Conservation (phyloP, 139 green algal genomes). For the Eudorina sp. region DNA sequence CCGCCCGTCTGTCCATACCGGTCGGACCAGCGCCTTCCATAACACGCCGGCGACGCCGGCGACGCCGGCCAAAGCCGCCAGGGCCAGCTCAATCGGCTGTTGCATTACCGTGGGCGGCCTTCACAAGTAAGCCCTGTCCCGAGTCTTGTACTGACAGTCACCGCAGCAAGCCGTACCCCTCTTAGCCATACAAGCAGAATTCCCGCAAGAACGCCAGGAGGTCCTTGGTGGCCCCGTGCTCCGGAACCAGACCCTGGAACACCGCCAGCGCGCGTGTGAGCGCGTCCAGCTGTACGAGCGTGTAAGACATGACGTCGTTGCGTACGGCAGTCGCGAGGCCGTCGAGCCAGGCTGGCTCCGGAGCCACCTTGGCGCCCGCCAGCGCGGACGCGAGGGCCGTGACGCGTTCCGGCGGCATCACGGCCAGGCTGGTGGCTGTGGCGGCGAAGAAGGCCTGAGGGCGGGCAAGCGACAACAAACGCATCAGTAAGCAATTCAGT, state of each 20-base stretch:
- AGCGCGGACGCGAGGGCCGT: slow-evolving; percentile 1
- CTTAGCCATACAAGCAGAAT: slow-evolving; percentile 40
- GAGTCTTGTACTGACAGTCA: too few relatives aligned
- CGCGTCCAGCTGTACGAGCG: slow-evolving; percentile 40
- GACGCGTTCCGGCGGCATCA: neutral
- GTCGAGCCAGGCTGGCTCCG: slow-evolving; percentile 15
- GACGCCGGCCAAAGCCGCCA: too few relatives aligned
- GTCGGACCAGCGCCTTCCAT: too few relatives aligned
- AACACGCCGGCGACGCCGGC: too few relatives aligned
- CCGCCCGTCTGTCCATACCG: too few relatives aligned
- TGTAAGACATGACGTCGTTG: slow-evolving; percentile 35
- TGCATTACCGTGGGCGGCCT: too few relatives aligned
- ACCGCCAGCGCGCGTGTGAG: slow-evolving; percentile 25
- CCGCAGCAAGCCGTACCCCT: too few relatives aligned
- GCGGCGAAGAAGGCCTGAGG: slow-evolving; percentile 34
- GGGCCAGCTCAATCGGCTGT: too few relatives aligned
- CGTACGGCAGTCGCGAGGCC: slow-evolving; percentile 10
- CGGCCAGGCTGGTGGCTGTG: neutral
- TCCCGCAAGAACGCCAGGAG: slow-evolving; percentile 41
- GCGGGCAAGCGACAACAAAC: too few relatives aligned
- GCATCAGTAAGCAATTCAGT: too few relatives aligned
- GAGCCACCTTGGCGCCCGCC: slow-evolving; percentile 7
- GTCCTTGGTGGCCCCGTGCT: slow-evolving; percentile 3
- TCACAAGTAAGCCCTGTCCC: too few relatives aligned
- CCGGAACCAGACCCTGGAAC: slow-evolving; percentile 22